Base-by-base conservation (phyloP, 2,329 filamentous ascomycete genomes). In the Sporothrix globosa region DNA sequence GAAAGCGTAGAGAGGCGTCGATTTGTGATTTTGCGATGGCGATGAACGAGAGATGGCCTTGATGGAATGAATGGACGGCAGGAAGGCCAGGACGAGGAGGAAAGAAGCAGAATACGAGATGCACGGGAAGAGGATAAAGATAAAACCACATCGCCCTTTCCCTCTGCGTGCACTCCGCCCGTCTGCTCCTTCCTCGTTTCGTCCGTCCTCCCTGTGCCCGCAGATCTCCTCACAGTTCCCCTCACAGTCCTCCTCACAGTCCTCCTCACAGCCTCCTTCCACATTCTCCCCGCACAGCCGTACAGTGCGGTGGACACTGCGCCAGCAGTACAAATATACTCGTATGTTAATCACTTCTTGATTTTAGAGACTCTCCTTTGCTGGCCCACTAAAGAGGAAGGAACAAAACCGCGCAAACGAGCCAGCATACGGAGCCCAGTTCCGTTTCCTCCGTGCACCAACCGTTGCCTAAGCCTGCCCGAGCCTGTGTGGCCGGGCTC, bases 171-270 rank as follows among this genome's bases (percentile, higher is more conserved):
- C 21, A 24, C 52, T 54, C 17, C 17, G 30, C 24, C 56, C 9
- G 19, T 41, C n/a, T 19, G 56, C 56, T 61, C 56, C 56, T 61
- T 41, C 56, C 56, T 44, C 34, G 34, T 61, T 61, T 61, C 34
- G 56, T 24, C 39, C 17, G 17, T 44, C 34, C 34, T 44, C 34
- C 34, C 34, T 34, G 34, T 17, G 21, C 34, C 34, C 34, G 5
- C 34, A 34, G 34, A 7, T 34, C 34, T 9, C 34, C 34, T 34
- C 34, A 34, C 30, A 34, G 21, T 39, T 34, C 53, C 54, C 14
- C 54, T 34, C 27, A 30, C 27, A 30, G 3, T 30, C 27, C n/a
- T n/a, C n/a, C n/a, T n/a, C n/a, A n/a, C n/a, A n/a, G n/a, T n/a
- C n/a, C n/a, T n/a, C n/a, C n/a, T n/a, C 7, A 27, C 53, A 56